phyloP scores from a whole-genome alignment of 805 yeast species.

The Candida berthetii region DNA sequence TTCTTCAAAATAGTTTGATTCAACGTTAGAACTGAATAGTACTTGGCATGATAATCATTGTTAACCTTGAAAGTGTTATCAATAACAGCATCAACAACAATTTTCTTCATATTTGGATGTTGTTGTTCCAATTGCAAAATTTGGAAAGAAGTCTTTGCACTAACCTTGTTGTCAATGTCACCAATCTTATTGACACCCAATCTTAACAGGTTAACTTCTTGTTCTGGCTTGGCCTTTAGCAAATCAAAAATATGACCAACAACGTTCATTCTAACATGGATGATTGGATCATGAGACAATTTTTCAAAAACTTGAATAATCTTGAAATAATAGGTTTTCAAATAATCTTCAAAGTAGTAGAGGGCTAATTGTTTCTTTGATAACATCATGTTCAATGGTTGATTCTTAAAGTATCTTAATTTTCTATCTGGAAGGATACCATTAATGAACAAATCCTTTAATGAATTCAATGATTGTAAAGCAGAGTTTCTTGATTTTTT shows the following conservation, averaged over 20 bases:
- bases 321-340: slow-evolving; percentile 71
- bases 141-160: slow-evolving; percentile 81
- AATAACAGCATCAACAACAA: slow-evolving; percentile 71
- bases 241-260: slow-evolving; percentile 75
- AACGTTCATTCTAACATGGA: slow-evolving; percentile 76
- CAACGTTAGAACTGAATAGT: slow-evolving; percentile 81
- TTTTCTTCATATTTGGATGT: slow-evolving; percentile 93
- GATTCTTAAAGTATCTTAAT: slow-evolving; percentile 72
- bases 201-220: slow-evolving; percentile 84
- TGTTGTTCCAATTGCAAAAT: slow-evolving; percentile 76
- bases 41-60: slow-evolving; percentile 81
- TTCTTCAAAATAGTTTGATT: slow-evolving; percentile 88
- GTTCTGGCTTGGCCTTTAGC: slow-evolving; percentile 86
- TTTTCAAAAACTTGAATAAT: slow-evolving; percentile 73
- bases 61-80: slow-evolving; percentile 72
- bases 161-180: slow-evolving; percentile 84
- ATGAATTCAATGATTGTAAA: slow-evolving; percentile 80
- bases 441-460: slow-evolving; percentile 80
- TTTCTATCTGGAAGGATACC: slow-evolving; percentile 87
- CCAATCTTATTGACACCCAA: slow-evolving; percentile 93
- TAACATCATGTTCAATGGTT: slow-evolving; percentile 39
- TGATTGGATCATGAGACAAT: slow-evolving; percentile 85
- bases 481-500: slow-evolving; percentile 94
- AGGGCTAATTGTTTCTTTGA: slow-evolving; percentile 57
- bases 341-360: slow-evolving; percentile 83